Percentiles rank a stretch among this genome's conserved stretches.
These are phyloP conservation scores for Scedosporium boydii DNA, from an alignment of 2,329 filamentous ascomycete genomes.

Conservation along the genomic window DNA sequence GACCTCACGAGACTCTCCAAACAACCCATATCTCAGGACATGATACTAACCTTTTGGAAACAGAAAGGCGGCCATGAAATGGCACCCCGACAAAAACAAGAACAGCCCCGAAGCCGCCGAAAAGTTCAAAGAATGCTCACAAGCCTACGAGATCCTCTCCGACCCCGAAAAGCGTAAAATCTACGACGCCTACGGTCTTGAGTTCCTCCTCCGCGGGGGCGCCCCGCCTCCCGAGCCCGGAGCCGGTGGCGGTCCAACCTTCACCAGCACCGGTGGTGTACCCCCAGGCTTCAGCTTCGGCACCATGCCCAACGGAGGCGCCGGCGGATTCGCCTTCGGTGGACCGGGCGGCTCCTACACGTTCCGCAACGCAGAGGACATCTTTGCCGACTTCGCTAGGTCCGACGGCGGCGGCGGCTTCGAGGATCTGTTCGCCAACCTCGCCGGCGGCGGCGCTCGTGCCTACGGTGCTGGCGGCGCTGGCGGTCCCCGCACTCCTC, in stretches of 20 bases:
- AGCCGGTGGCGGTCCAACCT: constrained; percentile 48
- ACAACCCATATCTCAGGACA: constrained; percentile 7
- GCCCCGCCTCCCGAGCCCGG: constrained; percentile 52
- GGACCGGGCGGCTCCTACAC: constrained; percentile 54
- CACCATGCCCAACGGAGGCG: constrained; percentile 33
- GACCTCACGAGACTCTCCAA: constrained; percentile 2
- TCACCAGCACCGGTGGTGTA: constrained; percentile 45
- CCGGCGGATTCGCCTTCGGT: constrained; percentile 54
- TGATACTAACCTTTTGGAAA: constrained; percentile 6
- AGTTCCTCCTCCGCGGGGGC: constrained; percentile 80
- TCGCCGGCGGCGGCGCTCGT: constrained; percentile 28
- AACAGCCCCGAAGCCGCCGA: constrained; percentile 76
- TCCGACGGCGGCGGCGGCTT: constrained; percentile 31
- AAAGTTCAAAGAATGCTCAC: constrained; percentile 96
- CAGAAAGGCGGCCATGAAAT: constrained; percentile 82
- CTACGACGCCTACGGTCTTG: constrained; percentile 91
- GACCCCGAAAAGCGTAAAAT: constrained; percentile 94
- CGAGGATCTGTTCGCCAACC: constrained; percentile 25
- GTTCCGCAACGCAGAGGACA: constrained; percentile 74
- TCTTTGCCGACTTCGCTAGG: constrained; percentile 71
- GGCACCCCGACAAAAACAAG: constrained; percentile 97
- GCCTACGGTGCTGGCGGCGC: constrained; percentile 1
- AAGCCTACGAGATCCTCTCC: constrained; percentile 95
- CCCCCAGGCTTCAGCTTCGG: constrained; percentile 43
- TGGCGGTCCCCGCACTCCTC: neutral